Percentiles rank a stretch among this genome's conserved stretches.
Evolutionary conservation across 1,284 basidiomycete species (phyloP).

Genomic region (Phellopilus nigrolimitatus): DNA sequence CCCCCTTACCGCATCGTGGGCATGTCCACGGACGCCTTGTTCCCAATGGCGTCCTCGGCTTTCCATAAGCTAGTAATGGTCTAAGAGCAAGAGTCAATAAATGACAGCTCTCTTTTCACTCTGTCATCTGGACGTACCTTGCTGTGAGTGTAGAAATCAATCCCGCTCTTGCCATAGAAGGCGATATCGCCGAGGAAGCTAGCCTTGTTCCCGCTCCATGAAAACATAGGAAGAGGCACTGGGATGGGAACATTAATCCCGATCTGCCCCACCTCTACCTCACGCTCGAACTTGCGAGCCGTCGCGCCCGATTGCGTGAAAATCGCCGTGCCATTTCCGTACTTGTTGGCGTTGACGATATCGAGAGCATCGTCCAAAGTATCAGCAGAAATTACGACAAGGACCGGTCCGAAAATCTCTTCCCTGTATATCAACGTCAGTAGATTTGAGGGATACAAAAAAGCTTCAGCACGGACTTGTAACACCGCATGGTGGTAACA

Average conservation of each 20-base stretch:
- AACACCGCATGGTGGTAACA: conserved; percentile 80
- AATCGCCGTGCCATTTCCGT: conserved; percentile 94
- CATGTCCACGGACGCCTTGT: conserved; percentile 77
- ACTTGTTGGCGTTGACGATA: conserved; percentile 86
- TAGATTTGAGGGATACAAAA: neutral
- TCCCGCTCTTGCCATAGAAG: conserved; percentile 86
- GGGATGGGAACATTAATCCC: conserved; percentile 94
- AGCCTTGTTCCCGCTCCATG: conserved; percentile 90
- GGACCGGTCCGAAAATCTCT: conserved; percentile 94
- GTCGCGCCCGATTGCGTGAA: conserved; percentile 98
- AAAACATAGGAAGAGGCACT: conserved; percentile 88
- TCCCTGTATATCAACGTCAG: conserved; percentile 45
- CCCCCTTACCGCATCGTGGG: conserved; percentile 45
- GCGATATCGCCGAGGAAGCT: conserved; percentile 85
- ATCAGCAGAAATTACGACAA: conserved; percentile 77
- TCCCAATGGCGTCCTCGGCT: conserved; percentile 74
- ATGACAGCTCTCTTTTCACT: neutral
- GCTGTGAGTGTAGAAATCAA: conserved; percentile 90
- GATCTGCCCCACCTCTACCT: conserved; percentile 89
- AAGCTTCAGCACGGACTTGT: conserved; percentile 54
- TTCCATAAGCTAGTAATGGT: conserved; percentile 82
- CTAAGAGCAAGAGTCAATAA: conserved; percentile 32
- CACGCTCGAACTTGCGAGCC: conserved; percentile 87
- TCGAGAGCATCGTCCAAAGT: conserved; percentile 89
- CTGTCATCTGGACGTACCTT: conserved; percentile 58